These are phyloP conservation scores for Neofusicoccum laricinum DNA, from an alignment of 2,329 filamentous ascomycete species.

Conservation along the genomic window DNA sequence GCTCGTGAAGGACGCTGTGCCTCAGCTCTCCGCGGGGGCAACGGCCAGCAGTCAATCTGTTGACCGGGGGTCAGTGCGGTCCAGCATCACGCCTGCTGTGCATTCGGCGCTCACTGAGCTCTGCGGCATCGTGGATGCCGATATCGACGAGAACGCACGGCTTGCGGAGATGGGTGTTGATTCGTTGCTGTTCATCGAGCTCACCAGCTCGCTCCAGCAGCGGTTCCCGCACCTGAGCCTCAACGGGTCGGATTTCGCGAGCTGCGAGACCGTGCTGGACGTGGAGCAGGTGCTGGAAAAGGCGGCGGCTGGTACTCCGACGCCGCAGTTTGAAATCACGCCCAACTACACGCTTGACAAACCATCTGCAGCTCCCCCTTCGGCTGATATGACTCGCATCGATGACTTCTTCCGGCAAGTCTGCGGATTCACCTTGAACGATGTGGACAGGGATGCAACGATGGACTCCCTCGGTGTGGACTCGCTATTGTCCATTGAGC, in stretches of 20 bases:
- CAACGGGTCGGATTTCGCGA: not conserved
- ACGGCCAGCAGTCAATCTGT: too few relatives aligned
- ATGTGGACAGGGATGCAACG: conserved; percentile 18
- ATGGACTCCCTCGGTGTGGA: conserved; percentile 25
- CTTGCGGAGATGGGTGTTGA: conserved; percentile 23
- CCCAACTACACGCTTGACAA: too few relatives aligned
- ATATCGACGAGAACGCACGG: not conserved
- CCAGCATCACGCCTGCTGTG: not conserved
- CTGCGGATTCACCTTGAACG: conserved; percentile 21
- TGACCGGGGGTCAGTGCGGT: too few relatives aligned
- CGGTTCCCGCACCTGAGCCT: conserved; percentile 19
- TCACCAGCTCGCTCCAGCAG: conserved; percentile 21
- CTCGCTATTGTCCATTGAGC: conserved; percentile 27
- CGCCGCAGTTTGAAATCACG: not conserved
- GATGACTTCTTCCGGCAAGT: not conserved
- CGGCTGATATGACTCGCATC: too few relatives aligned
- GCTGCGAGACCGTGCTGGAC: not conserved
- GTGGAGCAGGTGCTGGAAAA: not conserved
- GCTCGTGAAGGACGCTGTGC: too few relatives aligned
- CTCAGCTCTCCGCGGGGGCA: too few relatives aligned
- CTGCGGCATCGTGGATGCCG: not conserved
- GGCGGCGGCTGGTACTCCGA: not conserved
- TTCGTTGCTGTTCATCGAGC: conserved; percentile 27
- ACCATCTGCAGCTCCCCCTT: too few relatives aligned
- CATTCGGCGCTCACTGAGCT: not conserved